phyloP scores from a whole-genome alignment of 345 rosid species.

The Microthlaspi erraticum region DNA sequence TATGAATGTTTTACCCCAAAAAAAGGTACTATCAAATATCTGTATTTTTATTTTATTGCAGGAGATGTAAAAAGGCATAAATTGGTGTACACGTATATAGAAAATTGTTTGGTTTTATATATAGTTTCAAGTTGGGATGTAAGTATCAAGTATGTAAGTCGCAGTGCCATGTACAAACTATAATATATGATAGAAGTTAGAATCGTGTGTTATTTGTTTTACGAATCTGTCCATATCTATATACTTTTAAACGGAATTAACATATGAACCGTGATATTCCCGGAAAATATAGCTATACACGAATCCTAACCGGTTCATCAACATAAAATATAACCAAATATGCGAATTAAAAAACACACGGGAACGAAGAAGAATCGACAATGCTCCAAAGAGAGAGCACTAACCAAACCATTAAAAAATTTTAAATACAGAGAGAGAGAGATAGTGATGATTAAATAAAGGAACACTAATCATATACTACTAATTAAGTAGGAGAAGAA shows the following conservation, averaged over 20 bases:
- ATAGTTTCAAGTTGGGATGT: slow-evolving; percentile 11
- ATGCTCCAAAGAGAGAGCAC: slow-evolving; percentile 46
- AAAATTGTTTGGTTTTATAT: background rate
- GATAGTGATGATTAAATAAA: slow-evolving; percentile 42
- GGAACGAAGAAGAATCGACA: slow-evolving; percentile 38
- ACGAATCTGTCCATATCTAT: slow-evolving; percentile 8
- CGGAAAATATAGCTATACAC: slow-evolving; percentile 39
- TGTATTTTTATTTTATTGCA: background rate
- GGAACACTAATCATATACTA: slow-evolving; percentile 29
- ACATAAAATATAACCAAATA: slow-evolving; percentile 42
- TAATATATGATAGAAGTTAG: slow-evolving; percentile 35
- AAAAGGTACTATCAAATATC: too few relatives aligned
- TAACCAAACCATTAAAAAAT: slow-evolving; percentile 22
- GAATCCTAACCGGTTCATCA: slow-evolving; percentile 43
- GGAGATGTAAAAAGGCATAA: background rate
- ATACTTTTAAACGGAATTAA: slow-evolving; percentile 25
- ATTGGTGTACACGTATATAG: background rate
- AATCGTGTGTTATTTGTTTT: slow-evolving; percentile 27
- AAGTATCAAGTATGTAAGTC: slow-evolving; percentile 6
- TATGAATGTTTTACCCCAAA: too few relatives aligned
- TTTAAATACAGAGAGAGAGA: slow-evolving; percentile 13
- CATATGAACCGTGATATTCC: slow-evolving; percentile 39
- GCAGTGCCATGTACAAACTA: slow-evolving; percentile 12
- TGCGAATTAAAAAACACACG: slow-evolving; percentile 21
- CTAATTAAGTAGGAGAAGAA: slow-evolving; percentile 37